phyloP scores from a whole-genome alignment of 2,329 filamentous ascomycete species.

The Xylaria sp. region DNA sequence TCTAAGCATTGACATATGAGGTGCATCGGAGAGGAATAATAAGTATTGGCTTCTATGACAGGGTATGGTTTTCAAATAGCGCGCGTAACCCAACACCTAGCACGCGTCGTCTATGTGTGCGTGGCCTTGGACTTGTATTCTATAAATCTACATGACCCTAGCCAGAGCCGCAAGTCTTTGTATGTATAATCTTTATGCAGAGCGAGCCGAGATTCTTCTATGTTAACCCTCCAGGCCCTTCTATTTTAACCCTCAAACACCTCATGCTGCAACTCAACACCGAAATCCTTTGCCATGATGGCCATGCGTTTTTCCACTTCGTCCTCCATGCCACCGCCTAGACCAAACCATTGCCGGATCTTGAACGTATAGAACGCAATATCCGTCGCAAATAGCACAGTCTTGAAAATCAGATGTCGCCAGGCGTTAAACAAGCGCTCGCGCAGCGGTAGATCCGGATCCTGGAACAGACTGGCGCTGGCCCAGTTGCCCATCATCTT shows the following conservation, averaged over 20 bases:
- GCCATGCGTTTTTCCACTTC: constrained; percentile 90
- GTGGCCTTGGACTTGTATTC: constrained; percentile 18
- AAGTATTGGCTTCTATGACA: not conserved
- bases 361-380: constrained; percentile 85
- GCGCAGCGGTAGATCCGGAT: constrained; percentile 69
- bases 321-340: constrained; percentile 91
- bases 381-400: constrained; percentile 81
- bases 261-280: constrained; percentile 87
- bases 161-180: constrained; percentile 13
- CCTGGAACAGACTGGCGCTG: constrained; percentile 82
- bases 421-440: constrained; percentile 77
- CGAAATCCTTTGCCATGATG: constrained; percentile 88
- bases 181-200: constrained; percentile 19
- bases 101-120: not conserved
- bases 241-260: constrained; percentile 81
- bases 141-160: constrained; percentile 33
- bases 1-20: not conserved
- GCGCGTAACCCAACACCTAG: not conserved
- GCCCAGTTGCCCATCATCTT: constrained; percentile 97
- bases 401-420: constrained; percentile 82
- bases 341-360: constrained; percentile 78
- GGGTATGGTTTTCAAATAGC: constrained; percentile 7
- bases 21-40: not conserved
- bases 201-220: constrained; percentile 39
- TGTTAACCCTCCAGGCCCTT: constrained; percentile 20